Evolutionary conservation across 202 grass and related monocot species (phyloP).

Genomic region (Bolboschoenoplectus hybrid): DNA sequence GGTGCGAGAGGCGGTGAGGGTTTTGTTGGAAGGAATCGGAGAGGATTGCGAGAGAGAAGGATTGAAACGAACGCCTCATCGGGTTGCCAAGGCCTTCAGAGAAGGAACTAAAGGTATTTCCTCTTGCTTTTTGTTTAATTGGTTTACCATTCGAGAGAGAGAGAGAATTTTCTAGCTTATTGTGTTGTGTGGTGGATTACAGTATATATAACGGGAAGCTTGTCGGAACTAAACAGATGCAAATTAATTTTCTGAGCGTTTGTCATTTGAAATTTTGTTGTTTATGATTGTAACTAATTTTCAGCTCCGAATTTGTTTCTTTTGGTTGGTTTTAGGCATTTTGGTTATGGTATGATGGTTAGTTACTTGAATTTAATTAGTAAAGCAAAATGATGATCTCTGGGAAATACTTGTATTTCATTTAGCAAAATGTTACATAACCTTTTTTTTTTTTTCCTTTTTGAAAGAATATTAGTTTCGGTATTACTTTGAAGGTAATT

Average conservation of each 20-base stretch:
- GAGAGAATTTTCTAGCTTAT: background rate
- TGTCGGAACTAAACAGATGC: background rate
- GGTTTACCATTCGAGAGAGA: background rate
- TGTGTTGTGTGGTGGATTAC: background rate
- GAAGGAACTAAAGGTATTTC: constrained; percentile 74
- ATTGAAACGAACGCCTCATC: constrained; percentile 72
- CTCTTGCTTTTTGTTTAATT: background rate
- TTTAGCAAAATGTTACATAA: background rate
- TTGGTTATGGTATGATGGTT: background rate
- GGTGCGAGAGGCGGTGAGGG: constrained; percentile 64
- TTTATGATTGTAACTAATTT: background rate
- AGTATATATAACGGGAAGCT: background rate
- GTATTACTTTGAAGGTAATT: background rate
- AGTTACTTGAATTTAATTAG: background rate
- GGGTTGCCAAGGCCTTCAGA: constrained; percentile 93
- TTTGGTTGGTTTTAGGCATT: background rate
- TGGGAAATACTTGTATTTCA: background rate
- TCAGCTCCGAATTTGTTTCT: background rate
- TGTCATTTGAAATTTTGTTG: constrained; percentile 6
- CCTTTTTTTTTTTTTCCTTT: background rate
- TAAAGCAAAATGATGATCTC: background rate
- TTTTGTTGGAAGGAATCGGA: constrained; percentile 72
- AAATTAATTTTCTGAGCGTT: constrained; percentile 13
- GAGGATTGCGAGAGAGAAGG: constrained; percentile 83
- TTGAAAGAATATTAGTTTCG: background rate